Evolutionary conservation across 768 basidiomycete genomes (phyloP), one percentile per base, ranked within the genome.

Genomic region (Cystobasidium onofrii): DNA sequence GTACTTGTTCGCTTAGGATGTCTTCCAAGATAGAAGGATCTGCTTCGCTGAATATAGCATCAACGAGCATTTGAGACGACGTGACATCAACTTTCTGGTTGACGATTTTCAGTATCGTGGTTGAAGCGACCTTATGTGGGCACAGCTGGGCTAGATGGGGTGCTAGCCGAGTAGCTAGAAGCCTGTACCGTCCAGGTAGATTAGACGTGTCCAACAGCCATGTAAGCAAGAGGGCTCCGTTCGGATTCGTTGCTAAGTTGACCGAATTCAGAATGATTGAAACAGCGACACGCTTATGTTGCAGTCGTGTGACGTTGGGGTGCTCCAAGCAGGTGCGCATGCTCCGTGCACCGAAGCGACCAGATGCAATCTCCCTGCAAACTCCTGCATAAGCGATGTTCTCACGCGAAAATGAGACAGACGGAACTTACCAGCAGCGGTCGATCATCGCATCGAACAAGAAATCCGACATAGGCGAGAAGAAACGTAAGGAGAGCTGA

Each of bases 381-480:
- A 4, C 10, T 0, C 0, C 31, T 15, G 31, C 1, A 25, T 4
- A 6, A 44, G 23, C 27, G 20, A 12, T 13, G 33, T 18, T 13
- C n/a, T 18, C 27, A 33, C 1, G 0, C 60, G 0, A 15, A 1
- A 13, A 20, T 25, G 6, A 9, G n/a, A 25, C 20, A 33, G 23
- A 29, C 6, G 18, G 23, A n/a, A 34, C 75, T 41, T 12, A 77
- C 83, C 96, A 98, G 83, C 96, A 89, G 46, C 96, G 90, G 81
- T 98, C 95, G 57, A 91, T 89, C 84, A 98, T 97, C 33, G 92
- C 92, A 80, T 98, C 94, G 81, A 97, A 98, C 74, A 98, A 90
- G 81, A 98, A 98, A 76, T 95, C 92, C 72, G 92, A 94, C 34
- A 86, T 87, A 39, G 94, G 94, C 43, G 89, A 82, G 57, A 90